Conservation (phyloP, 495 filamentous ascomycete species). For the Xylaria intraflava region DNA sequence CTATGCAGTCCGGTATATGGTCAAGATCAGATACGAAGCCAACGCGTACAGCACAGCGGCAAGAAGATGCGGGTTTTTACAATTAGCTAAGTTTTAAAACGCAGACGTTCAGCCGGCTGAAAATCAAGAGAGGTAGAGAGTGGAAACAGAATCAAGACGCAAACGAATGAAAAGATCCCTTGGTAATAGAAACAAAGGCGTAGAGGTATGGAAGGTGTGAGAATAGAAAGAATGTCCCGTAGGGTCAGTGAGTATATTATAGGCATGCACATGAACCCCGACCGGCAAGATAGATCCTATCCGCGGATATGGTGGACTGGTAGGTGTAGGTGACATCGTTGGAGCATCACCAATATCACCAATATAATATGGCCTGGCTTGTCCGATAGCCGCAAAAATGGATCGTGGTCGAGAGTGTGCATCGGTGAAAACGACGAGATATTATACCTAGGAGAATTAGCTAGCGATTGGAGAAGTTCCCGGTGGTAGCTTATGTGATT, state of each 20-base stretch:
- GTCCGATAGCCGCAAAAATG: background rate
- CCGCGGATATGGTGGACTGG: background rate
- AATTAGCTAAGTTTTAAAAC: conserved; percentile 17
- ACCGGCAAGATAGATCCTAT: background rate
- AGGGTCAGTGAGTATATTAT: background rate
- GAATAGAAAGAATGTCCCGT: background rate
- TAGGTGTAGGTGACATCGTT: conserved; percentile 1
- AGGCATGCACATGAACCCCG: background rate
- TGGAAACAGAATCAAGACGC: background rate
- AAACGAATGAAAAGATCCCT: background rate
- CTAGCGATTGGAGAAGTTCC: background rate
- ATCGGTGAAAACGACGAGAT: too few relatives aligned
- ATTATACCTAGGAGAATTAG: background rate
- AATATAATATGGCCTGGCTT: background rate
- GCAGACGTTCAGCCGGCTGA: conserved; percentile 11
- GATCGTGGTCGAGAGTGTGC: background rate
- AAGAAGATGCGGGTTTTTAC: conserved; percentile 1
- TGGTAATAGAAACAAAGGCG: background rate
- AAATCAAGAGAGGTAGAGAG: background rate
- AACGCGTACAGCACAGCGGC: background rate
- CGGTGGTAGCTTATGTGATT: too few relatives aligned
- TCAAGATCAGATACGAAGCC: background rate
- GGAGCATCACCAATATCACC: background rate
- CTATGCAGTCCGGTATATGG: background rate
- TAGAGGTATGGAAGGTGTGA: background rate